phyloP scores from a whole-genome alignment of 1,284 basidiomycete genomes.

The Laetiporus sulphureus region DNA sequence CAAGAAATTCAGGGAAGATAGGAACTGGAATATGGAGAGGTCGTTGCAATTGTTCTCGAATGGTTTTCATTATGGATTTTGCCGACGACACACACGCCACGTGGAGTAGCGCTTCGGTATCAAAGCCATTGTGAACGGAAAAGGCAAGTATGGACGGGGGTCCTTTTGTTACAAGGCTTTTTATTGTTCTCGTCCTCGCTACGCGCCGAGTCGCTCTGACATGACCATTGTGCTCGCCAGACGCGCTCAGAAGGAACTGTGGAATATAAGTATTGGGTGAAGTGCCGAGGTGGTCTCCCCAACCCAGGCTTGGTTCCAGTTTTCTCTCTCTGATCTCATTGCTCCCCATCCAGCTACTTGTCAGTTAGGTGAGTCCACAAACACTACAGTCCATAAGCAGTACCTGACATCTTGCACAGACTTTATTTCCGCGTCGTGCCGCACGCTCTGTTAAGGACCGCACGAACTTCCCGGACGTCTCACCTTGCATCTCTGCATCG shows the following conservation, averaged over 20 bases:
- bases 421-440: no score
- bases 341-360: slow-evolving; percentile 25
- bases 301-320: slow-evolving; percentile 32
- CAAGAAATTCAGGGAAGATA: no score
- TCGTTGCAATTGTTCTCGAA: no score
- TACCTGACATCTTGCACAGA: no score
- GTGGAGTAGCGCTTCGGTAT: slow-evolving; percentile 13
- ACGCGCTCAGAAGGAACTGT: slow-evolving; percentile 13
- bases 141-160: slow-evolving; percentile 19
- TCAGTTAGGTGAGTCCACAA: slow-evolving; percentile 31
- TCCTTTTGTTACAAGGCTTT: slow-evolving; percentile 19
- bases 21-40: no score
- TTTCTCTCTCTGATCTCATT: slow-evolving; percentile 18
- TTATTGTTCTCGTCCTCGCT: slow-evolving; percentile 31
- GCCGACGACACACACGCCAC: slow-evolving; percentile 9
- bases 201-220: slow-evolving; percentile 17
- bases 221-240: slow-evolving; percentile 26
- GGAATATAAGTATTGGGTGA: slow-evolving; percentile 26
- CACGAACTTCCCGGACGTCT: slow-evolving; percentile 19
- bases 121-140: slow-evolving; percentile 22
- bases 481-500: slow-evolving; percentile 14
- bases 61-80: slow-evolving; percentile 11
- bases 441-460: no score
- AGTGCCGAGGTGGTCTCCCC: slow-evolving; percentile 18
- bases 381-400: no score